Evolutionary conservation across 2,329 filamentous ascomycete genomes (phyloP).

Genomic region (Fusarium robinianum): DNA sequence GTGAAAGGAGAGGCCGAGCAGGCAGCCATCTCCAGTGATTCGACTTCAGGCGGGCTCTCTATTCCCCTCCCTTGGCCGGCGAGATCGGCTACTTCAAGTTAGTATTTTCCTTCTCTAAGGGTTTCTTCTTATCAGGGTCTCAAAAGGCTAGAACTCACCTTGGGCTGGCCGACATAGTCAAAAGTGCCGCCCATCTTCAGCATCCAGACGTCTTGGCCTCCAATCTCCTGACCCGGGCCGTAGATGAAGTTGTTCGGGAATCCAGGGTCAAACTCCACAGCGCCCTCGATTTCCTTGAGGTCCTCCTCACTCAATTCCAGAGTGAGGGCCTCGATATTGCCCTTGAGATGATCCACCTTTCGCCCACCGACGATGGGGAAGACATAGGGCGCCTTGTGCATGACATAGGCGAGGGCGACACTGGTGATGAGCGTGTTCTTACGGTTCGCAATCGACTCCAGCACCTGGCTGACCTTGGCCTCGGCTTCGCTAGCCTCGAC

Average conservation of each 20-base stretch:
- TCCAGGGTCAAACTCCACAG: constrained; percentile 64
- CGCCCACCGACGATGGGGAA: constrained; percentile 75
- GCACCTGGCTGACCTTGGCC: constrained; percentile 50
- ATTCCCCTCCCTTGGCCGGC: constrained; percentile 48
- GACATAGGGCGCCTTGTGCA: constrained; percentile 72
- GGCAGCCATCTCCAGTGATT: constrained; percentile 43
- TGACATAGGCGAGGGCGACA: constrained; percentile 71
- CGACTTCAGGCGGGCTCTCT: constrained; percentile 43
- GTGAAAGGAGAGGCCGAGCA: constrained; percentile 13
- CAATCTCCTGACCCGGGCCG: constrained; percentile 43
- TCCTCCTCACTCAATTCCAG: constrained; percentile 64
- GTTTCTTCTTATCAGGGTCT: constrained; percentile 4
- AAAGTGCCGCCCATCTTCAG: constrained; percentile 52
- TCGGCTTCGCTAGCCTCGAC: constrained; percentile 56
- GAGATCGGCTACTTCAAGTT: constrained; percentile 52
- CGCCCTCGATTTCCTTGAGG: constrained; percentile 67
- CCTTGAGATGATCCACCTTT: constrained; percentile 69
- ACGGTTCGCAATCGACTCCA: constrained; percentile 55
- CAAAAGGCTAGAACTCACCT: constrained; percentile 35
- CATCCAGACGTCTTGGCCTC: constrained; percentile 50
- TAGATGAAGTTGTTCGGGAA: constrained; percentile 68
- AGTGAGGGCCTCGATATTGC: constrained; percentile 69
- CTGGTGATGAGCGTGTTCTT: constrained; percentile 51
- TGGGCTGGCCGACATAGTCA: constrained; percentile 53
- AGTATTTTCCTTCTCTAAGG: no score